Evolutionary conservation across 2,329 filamentous ascomycete genomes (phyloP), one percentile per base, ranked within the genome.

Genomic region (Colletotrichum tamarilloi): DNA sequence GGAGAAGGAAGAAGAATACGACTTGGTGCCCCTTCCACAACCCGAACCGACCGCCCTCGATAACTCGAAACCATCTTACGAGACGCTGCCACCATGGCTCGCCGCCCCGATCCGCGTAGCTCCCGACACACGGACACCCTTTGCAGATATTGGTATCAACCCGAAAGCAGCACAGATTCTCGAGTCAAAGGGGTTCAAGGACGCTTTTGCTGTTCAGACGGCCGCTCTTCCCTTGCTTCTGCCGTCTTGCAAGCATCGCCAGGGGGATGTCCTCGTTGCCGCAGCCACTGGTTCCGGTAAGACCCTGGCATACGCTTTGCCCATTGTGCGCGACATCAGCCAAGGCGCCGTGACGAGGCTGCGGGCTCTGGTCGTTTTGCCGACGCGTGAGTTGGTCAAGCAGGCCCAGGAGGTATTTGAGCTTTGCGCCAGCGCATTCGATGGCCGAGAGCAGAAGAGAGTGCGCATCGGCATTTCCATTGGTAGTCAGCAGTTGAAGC

Each of bases 281-380:
- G 97, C 97, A 0, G 94, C 96, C 1, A 99, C 97, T 0, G 97
- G 97, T 9, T 98, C 97, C 0, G 97, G 97, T 69, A 99, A 99
- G 81, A 99, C 97, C 0, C 83, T 99, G 19, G 93, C 96, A 0
- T 99, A 99, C 79, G 90, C 96, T 0, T 85, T 99, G 3, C 97
- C 97, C 0, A 91, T 99, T 72, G 89, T 97, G 4, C 91, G 95
- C 58, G 92, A 93, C 63, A 85, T 99, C 62, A 92, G 92, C 76
- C 86, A 89, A 38, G 88, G 89, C 16, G 84, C 85, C 26, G 87
- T 91, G 12, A 93, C 93, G 0, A 89, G 90, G 68, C 84, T 99
- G 9, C 90, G 94, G 52, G 95, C 92, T 0, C 82, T 99, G 1
- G 91, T 99, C 59, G 92, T 99, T 1, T 91, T 99, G 12, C 97